Conservation (phyloP, 768 basidiomycete genomes). For the Glaciozyma martinii region DNA sequence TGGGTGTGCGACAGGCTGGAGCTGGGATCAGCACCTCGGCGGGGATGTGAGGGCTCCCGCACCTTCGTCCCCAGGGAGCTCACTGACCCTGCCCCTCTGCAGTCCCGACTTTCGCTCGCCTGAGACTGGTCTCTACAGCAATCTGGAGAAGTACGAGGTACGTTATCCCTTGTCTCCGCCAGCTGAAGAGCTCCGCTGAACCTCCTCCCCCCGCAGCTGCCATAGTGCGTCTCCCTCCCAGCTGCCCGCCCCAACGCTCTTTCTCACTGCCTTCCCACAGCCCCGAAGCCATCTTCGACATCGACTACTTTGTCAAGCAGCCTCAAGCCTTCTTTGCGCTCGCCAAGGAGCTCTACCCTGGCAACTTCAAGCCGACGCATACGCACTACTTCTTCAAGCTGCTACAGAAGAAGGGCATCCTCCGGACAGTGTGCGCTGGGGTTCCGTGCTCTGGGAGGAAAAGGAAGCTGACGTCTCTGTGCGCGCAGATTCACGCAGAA, state of each 20-base stretch:
- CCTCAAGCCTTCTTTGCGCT: slow-evolving; percentile 62
- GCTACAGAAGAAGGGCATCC: slow-evolving; percentile 56
- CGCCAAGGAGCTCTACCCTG: slow-evolving; percentile 81
- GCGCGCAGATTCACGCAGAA: slow-evolving; percentile 53
- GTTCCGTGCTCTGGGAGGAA: not conserved
- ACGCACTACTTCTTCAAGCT: slow-evolving; percentile 86
- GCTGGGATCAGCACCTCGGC: slow-evolving; percentile 67
- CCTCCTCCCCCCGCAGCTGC: not conserved
- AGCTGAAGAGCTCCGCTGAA: not conserved
- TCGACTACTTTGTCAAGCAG: slow-evolving; percentile 56
- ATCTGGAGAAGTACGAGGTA: slow-evolving; percentile 41
- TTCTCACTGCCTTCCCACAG: slow-evolving; percentile 34
- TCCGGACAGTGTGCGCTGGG: slow-evolving; percentile 44
- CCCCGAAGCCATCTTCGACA: slow-evolving; percentile 92
- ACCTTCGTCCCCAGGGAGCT: slow-evolving; percentile 35
- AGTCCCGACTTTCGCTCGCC: slow-evolving; percentile 87
- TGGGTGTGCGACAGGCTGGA: slow-evolving; percentile 12
- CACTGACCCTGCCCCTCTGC: not conserved
- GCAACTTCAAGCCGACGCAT: slow-evolving; percentile 68
- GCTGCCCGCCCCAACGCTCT: not conserved
- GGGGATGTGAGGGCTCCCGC: slow-evolving; percentile 39
- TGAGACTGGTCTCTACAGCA: slow-evolving; percentile 55
- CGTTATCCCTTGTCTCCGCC: not conserved
- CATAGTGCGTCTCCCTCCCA: slow-evolving; percentile 10
- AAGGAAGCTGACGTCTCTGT: not conserved